Percentiles rank a stretch among this genome's conserved stretches.
Conservation (phyloP, 2,329 filamentous ascomycete species). For the Trematosphaeria pertusa region DNA sequence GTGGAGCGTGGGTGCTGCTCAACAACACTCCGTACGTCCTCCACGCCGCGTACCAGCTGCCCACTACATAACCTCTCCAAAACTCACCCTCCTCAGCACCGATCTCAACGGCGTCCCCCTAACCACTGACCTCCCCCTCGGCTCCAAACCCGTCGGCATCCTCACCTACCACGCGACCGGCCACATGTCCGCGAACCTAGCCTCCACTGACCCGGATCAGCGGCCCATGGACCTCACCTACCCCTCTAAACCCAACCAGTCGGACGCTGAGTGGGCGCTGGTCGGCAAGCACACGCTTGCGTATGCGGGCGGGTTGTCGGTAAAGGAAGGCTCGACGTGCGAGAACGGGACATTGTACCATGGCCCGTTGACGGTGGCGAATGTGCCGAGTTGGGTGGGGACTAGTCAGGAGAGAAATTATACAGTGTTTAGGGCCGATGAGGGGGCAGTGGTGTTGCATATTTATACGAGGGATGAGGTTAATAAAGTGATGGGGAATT, state of each 20-base stretch:
- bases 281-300: conserved; percentile 14
- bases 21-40: conserved; percentile 12
- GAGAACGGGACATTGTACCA: conserved; percentile 21
- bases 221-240: conserved; percentile 9
- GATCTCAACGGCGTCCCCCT: conserved; percentile 8
- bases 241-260: conserved; percentile 5
- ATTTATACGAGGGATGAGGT: conserved; percentile 10
- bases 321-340: conserved; percentile 14
- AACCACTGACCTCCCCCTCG: neutral
- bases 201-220: conserved; percentile 13
- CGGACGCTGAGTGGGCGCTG: conserved; percentile 16
- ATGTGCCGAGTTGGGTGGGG: conserved; percentile 12
- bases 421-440: conserved; percentile 6
- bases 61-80: neutral
- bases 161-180: conserved; percentile 16
- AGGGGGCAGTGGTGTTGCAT: conserved; percentile 15
- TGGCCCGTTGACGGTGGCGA: conserved; percentile 21
- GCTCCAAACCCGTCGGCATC: conserved; percentile 5
- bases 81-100: conserved; percentile 7
- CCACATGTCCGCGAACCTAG: conserved; percentile 24
- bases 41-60: too few species aligned
- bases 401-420: conserved; percentile 23
- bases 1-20: conserved; percentile 18
- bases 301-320: conserved; percentile 18
- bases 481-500: conserved; percentile 1